Base-by-base conservation (phyloP, 441 rosid genomes). In the Mallotus japonicus region DNA sequence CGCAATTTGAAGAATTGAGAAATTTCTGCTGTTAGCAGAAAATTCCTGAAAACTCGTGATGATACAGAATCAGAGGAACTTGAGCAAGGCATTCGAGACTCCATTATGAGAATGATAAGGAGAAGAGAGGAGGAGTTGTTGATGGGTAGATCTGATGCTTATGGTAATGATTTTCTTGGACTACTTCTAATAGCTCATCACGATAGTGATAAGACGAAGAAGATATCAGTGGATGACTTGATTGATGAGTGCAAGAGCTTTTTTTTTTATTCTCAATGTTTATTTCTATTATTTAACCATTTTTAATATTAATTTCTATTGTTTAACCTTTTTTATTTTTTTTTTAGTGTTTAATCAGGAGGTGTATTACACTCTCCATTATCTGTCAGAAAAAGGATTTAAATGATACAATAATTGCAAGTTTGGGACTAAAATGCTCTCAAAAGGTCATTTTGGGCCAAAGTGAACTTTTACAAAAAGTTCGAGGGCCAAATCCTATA, bases 161-260 rank as follows among this genome's bases (percentile, higher is more conserved):
- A 55, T 34, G 77, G 70, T 28, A 68, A 17, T 62, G 77, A 73
- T 65, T 67, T 67, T 55, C 67, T 72, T 34, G 70, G 84, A 58
- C 19, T 69, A 66, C 84, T 80, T 72, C 24, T 80, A 40, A 68
- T 76, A 37, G 84, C 82, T 57, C 62, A 28, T 56, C 71, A 58
- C 19, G 80, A 74, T n/a, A 34, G 22, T 42, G 80, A 81, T 46
- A 8, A 60, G 79, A 37, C 71, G 24, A 80, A 71, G 63, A 81
- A 69, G 67, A 77, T 82, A 72, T 46, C 84, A 6, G 16, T 80
- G 4, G 72, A 85, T 17, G 81, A 81, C 34, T 0, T 82, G 56
- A 69, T 87, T 14, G 87, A 82, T 37, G 88, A 87, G 73, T 87
- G 91, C 65, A 85, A 83, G 76, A 74, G 82, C 24, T 84, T 87